Evolutionary conservation across 2,329 filamentous ascomycete species (phyloP), one percentile per base, ranked within the genome.

Genomic region (Ceratocystis ficicola): DNA sequence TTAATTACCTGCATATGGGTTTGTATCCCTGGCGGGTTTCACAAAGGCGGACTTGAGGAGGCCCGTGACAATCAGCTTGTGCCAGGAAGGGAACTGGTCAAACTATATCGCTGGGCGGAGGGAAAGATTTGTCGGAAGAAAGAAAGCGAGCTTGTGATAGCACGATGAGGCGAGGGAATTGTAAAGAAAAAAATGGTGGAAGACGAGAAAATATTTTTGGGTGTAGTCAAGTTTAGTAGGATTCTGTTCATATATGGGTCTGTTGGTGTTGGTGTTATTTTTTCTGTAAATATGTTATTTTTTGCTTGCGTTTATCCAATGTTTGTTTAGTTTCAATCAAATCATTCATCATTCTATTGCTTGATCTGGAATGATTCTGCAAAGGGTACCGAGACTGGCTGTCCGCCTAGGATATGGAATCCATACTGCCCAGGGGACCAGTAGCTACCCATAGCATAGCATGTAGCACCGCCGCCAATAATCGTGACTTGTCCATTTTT

Each of bases 401-500:
- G 15, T 36, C 30, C 28, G 20, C 28, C 28, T 20, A 8, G 22
- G 6, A 32, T 32, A 25, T n/a, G 12, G 25, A 46, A 67, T 1
- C 75, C 73, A 63, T 78, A 86, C 12, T 80, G 77, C 1, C 83
- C 83, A 41, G 80, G 79, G 63, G 91, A 92, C 89, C 89, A 95
- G 71, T 84, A 91, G 5, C 88, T 89, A 1, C 91, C 91, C 81
- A 95, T 95, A 0, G 89, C 91, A 77, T 95, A 95, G 73, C 90
- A 95, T 0, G 90, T 89, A 17, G 88, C 90, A 46, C 90, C 92
- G 17, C 92, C 92, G 1, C 90, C 90, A 61, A 88, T 74, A 6
- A 95, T 76, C 8, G 89, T 71, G 2, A 91, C 71, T 20, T 80
- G 75, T 57, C 61, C 63, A 17, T 46, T 48, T 36, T 78, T 75